phyloP scores from a whole-genome alignment of 345 rosid species.

The Camelina neglecta region DNA sequence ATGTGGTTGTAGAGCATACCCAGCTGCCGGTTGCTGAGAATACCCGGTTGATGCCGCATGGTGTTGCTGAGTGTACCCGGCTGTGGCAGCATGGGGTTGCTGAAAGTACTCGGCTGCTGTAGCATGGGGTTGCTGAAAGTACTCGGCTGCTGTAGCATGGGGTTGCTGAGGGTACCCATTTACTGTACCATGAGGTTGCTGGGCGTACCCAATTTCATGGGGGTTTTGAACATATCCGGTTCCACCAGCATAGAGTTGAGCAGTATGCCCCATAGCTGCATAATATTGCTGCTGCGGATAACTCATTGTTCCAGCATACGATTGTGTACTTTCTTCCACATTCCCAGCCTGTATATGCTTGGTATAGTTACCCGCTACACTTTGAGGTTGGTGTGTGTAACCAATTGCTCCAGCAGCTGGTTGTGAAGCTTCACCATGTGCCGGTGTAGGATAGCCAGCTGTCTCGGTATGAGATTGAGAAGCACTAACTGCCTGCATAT shows the following conservation, averaged over 20 bases:
- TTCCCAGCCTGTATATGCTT: slow-evolving; percentile 34
- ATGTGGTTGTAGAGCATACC: not conserved
- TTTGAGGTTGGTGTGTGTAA: slow-evolving; percentile 37
- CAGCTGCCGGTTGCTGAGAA: not conserved
- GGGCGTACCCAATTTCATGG: slow-evolving; percentile 23
- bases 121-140: slow-evolving; percentile 7
- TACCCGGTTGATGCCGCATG: not conserved
- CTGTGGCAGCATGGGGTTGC: slow-evolving; percentile 13
- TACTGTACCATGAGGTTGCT: slow-evolving; percentile 20
- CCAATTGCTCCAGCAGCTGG: slow-evolving; percentile 35
- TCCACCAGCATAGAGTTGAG: slow-evolving; percentile 39
- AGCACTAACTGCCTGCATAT: slow-evolving; percentile 28
- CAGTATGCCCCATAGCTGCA: slow-evolving; percentile 25
- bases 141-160: slow-evolving; percentile 6
- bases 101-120: slow-evolving; percentile 8
- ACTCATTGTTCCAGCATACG: slow-evolving; percentile 38
- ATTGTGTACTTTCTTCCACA: slow-evolving; percentile 34
- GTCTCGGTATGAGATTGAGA: slow-evolving; percentile 25
- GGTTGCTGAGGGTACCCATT: slow-evolving; percentile 23
- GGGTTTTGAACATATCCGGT: slow-evolving; percentile 18
- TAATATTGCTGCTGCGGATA: slow-evolving; percentile 37
- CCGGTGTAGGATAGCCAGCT: slow-evolving; percentile 25
- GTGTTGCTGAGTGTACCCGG: not conserved
- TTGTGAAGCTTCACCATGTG: slow-evolving; percentile 32
- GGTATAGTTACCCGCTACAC: slow-evolving; percentile 2